Evolutionary conservation across 2,329 filamentous ascomycete genomes (phyloP).

Genomic region (Dothideomycetes sp.): DNA sequence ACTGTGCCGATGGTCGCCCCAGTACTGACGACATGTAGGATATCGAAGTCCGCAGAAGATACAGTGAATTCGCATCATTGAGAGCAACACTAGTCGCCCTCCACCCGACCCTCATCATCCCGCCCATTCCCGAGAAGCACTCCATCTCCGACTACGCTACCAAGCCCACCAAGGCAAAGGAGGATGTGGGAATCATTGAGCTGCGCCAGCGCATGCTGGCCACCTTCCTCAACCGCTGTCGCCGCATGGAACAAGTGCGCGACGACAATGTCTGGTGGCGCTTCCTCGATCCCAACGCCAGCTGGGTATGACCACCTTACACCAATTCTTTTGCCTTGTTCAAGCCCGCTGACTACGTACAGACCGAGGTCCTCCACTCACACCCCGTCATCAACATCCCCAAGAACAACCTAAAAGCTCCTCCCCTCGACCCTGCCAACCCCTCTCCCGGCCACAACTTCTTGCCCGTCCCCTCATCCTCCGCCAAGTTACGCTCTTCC

Average conservation of each 20-base stretch:
- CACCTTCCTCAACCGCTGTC: constrained; percentile 89
- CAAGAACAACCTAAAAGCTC: constrained; percentile 87
- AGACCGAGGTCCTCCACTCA: constrained; percentile 93
- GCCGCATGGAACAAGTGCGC: constrained; percentile 82
- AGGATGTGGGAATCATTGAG: constrained; percentile 95
- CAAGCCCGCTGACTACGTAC: constrained; percentile 8
- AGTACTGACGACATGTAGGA: constrained; percentile 52
- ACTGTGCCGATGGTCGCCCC: not conserved
- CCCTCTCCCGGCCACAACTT: constrained; percentile 78
- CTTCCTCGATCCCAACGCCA: constrained; percentile 94
- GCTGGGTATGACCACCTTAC: constrained; percentile 61
- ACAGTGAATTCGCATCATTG: constrained; percentile 92
- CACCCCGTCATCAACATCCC: constrained; percentile 85
- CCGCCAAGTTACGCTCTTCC: constrained; percentile 67
- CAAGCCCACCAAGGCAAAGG: constrained; percentile 94
- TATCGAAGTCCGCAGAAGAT: constrained; percentile 85
- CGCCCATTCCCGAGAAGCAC: constrained; percentile 97
- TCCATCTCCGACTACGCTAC: constrained; percentile 98
- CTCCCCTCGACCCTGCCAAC: constrained; percentile 91
- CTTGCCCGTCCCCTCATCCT: constrained; percentile 75
- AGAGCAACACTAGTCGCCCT: constrained; percentile 80
- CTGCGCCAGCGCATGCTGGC: constrained; percentile 92
- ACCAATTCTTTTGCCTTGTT: constrained; percentile 7
- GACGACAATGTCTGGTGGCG: constrained; percentile 96
- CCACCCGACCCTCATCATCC: constrained; percentile 90